phyloP scores from a whole-genome alignment of 2,329 filamentous ascomycete genomes.

The Cytospora piceicola region DNA sequence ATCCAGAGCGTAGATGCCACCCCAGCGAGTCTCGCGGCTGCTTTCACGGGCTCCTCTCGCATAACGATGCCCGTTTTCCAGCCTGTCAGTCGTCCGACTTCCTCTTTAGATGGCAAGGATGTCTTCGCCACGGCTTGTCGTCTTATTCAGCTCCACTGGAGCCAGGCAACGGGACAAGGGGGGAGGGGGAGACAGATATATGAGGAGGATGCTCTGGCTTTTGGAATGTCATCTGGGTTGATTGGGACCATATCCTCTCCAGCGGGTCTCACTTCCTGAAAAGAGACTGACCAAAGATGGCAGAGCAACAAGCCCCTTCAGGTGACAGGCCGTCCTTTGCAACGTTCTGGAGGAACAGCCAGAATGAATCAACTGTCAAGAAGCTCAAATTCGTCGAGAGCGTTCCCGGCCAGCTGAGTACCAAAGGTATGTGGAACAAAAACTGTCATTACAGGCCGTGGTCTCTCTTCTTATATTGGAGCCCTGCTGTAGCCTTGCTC shows the following conservation, averaged over 20 bases:
- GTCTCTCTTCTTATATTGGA: slow-evolving; percentile 15
- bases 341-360: slow-evolving; percentile 52
- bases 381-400: slow-evolving; percentile 44
- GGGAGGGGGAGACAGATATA: slow-evolving; percentile 6
- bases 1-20: slow-evolving; percentile 14
- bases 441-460: slow-evolving; percentile 6
- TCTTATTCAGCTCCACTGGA: slow-evolving; percentile 22
- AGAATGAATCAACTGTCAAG: slow-evolving; percentile 41
- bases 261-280: not conserved
- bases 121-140: slow-evolving; percentile 14
- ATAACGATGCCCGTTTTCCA: slow-evolving; percentile 3
- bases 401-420: slow-evolving; percentile 32
- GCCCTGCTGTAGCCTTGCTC: slow-evolving; percentile 10
- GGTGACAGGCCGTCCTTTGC: slow-evolving; percentile 49
- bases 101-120: slow-evolving; percentile 18
- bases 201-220: slow-evolving; percentile 16
- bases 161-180: slow-evolving; percentile 6
- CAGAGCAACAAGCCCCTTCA: slow-evolving; percentile 20
- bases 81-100: slow-evolving; percentile 6
- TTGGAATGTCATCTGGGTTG: slow-evolving; percentile 4
- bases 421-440: slow-evolving; percentile 34
- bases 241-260: not conserved
- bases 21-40: slow-evolving; percentile 10
- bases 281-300: slow-evolving; percentile 1
- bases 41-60: slow-evolving; percentile 21